Percentiles rank a stretch among this genome's conserved stretches.
phyloP scores from a whole-genome alignment of 371 early-diverging fungal genomes.

The Entomophthora muscae region DNA sequence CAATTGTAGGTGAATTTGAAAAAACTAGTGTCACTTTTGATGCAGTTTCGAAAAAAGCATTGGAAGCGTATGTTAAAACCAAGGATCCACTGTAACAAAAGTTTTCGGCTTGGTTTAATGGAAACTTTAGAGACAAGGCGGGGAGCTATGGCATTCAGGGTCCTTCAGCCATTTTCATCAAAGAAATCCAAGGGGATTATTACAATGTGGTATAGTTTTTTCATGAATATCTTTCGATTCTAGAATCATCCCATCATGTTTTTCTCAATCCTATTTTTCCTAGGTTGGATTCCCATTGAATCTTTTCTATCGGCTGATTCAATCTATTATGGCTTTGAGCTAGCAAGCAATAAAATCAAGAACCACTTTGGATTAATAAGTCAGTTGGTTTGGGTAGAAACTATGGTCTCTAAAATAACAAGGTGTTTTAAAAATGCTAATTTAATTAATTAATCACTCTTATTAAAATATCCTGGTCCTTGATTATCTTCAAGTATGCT shows the following conservation, averaged over 20 bases:
- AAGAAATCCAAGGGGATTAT: constrained; percentile 34
- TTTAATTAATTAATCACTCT: no score
- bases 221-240: neutral
- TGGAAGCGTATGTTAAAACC: constrained; percentile 44
- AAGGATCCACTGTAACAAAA: constrained; percentile 39
- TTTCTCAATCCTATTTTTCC: neutral
- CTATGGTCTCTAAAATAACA: no score
- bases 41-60: constrained; percentile 20
- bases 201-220: constrained; percentile 18
- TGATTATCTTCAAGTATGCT: no score
- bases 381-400: no score
- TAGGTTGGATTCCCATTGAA: neutral
- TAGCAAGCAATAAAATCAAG: no score
- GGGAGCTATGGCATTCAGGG: constrained; percentile 78
- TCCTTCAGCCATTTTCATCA: constrained; percentile 46
- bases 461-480: no score
- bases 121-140: constrained; percentile 41
- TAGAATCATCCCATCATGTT: no score
- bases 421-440: no score
- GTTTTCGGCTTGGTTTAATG: constrained; percentile 6
- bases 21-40: constrained; percentile 18
- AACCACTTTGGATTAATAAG: no score
- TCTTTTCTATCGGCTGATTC: neutral
- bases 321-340: no score
- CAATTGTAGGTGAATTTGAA: constrained; percentile 7